Evolutionary conservation across 371 early-diverging fungal species (phyloP).

Genomic region (Lichtheimia ramosa): DNA sequence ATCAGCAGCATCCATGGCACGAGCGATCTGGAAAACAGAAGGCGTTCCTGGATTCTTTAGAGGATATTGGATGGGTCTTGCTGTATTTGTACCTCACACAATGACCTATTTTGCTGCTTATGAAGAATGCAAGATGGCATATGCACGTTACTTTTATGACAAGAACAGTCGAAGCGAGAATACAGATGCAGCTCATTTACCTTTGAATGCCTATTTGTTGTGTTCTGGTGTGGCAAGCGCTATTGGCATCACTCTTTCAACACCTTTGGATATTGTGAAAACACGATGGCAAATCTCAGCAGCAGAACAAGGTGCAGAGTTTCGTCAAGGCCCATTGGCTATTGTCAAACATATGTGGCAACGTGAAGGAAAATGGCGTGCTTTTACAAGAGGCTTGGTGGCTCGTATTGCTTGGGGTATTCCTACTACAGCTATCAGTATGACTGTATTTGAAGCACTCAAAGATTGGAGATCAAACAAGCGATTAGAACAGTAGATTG

Average conservation of each 20-base stretch:
- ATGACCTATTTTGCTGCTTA: slow-evolving; percentile 77
- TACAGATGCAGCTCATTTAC: slow-evolving; percentile 22
- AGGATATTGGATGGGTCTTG: slow-evolving; percentile 73
- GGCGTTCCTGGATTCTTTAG: slow-evolving; percentile 72
- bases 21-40: slow-evolving; percentile 49
- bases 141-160: slow-evolving; percentile 11
- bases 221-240: slow-evolving; percentile 65
- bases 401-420: slow-evolving; percentile 73
- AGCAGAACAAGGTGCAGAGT: slow-evolving; percentile 31
- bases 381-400: slow-evolving; percentile 64
- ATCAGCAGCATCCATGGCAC: slow-evolving; percentile 10
- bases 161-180: slow-evolving; percentile 3
- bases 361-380: slow-evolving; percentile 60
- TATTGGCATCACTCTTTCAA: slow-evolving; percentile 59
- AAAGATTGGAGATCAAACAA: slow-evolving; percentile 41
- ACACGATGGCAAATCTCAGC: slow-evolving; percentile 77
- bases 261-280: slow-evolving; percentile 79
- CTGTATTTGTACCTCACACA: slow-evolving; percentile 70
- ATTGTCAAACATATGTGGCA: slow-evolving; percentile 61
- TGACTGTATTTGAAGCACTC: slow-evolving; percentile 76
- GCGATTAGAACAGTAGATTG: not conserved
- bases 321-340: slow-evolving; percentile 25
- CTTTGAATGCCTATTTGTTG: slow-evolving; percentile 53
- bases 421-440: slow-evolving; percentile 70
- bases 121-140: slow-evolving; percentile 67